Conservation (phyloP, 2,329 filamentous ascomycete genomes). For the Colletotrichum karsti region DNA sequence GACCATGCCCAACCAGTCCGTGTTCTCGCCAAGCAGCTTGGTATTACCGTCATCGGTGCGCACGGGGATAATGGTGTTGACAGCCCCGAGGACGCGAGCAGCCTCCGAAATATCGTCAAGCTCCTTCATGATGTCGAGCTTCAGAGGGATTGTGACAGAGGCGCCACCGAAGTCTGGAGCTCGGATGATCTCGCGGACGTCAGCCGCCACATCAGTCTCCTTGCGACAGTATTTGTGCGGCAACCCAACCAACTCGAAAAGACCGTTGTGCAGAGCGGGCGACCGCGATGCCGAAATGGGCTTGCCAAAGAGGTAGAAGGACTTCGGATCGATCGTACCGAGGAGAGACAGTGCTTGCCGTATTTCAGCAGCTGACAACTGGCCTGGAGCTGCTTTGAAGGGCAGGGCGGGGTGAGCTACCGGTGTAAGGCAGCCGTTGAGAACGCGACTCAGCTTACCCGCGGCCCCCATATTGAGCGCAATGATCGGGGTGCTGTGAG, state of each 20-base stretch:
- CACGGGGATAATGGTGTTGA: slow-evolving; percentile 88
- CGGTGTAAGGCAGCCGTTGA: slow-evolving; percentile 93
- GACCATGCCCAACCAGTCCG: slow-evolving; percentile 94
- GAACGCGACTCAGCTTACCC: slow-evolving; percentile 88
- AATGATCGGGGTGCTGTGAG: slow-evolving; percentile 86
- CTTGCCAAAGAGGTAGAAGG: slow-evolving; percentile 88
- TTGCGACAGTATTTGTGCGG: slow-evolving; percentile 82
- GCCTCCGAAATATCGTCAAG: slow-evolving; percentile 84
- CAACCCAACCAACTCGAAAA: slow-evolving; percentile 80
- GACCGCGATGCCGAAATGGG: slow-evolving; percentile 86
- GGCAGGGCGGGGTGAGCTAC: slow-evolving; percentile 91
- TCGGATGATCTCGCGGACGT: slow-evolving; percentile 73
- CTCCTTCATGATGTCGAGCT: slow-evolving; percentile 84
- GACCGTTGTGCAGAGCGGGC: slow-evolving; percentile 86
- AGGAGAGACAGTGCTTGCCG: slow-evolving; percentile 80
- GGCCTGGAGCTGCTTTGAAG: slow-evolving; percentile 92
- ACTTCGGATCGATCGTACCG: slow-evolving; percentile 77
- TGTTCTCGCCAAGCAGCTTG: slow-evolving; percentile 85
- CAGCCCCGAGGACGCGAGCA: slow-evolving; percentile 85
- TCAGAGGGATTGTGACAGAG: slow-evolving; percentile 95
- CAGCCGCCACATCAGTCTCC: slow-evolving; percentile 74
- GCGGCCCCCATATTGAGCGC: slow-evolving; percentile 93
- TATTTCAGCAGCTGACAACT: slow-evolving; percentile 91
- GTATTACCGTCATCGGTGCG: slow-evolving; percentile 23
- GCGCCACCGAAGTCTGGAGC: slow-evolving; percentile 85